phyloP scores from a whole-genome alignment of 202 grass and related monocot species.

The Eragrostis tef region DNA sequence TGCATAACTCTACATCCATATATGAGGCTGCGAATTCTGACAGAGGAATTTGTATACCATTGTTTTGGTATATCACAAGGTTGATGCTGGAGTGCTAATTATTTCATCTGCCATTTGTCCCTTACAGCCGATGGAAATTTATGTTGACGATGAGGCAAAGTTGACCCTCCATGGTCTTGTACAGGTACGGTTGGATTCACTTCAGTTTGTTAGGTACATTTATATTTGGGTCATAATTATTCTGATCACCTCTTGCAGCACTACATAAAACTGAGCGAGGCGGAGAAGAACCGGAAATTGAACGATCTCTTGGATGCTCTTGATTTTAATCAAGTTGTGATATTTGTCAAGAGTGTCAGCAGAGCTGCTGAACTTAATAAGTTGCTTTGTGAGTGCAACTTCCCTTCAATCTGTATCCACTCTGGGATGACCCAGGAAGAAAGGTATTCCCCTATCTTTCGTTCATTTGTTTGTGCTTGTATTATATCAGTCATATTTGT shows the following conservation, averaged over 20 bases:
- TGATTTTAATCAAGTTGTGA: slow-evolving; percentile 99
- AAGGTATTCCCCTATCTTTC: slow-evolving; percentile 47
- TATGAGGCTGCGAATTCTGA: slow-evolving; percentile 33
- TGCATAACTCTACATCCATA: slow-evolving; percentile 43
- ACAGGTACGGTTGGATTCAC: slow-evolving; percentile 56
- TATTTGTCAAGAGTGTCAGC: slow-evolving; percentile 96
- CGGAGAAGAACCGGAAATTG: slow-evolving; percentile 95
- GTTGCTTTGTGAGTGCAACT: slow-evolving; percentile 95
- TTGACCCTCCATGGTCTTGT: slow-evolving; percentile 96
- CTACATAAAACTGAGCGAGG: slow-evolving; percentile 91
- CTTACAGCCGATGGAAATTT: slow-evolving; percentile 99
- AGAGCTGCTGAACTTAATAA: slow-evolving; percentile 95
- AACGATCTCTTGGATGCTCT: slow-evolving; percentile 97
- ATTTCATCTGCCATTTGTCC: slow-evolving; percentile 86
- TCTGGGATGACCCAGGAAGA: slow-evolving; percentile 99
- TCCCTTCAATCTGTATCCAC: slow-evolving; percentile 95
- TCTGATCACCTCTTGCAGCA: slow-evolving; percentile 49
- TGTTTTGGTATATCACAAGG: slow-evolving; percentile 53
- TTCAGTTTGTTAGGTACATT: not conserved
- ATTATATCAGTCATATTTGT: not conserved
- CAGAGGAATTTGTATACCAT: slow-evolving; percentile 46
- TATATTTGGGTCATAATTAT: not conserved
- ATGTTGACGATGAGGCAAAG: slow-evolving; percentile 99
- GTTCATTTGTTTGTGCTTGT: not conserved
- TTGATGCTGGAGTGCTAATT: slow-evolving; percentile 69